Percentiles rank a stretch among this genome's conserved stretches.
Evolutionary conservation across 2,329 filamentous ascomycete species (phyloP).

Genomic region (Beauveria caledonica): DNA sequence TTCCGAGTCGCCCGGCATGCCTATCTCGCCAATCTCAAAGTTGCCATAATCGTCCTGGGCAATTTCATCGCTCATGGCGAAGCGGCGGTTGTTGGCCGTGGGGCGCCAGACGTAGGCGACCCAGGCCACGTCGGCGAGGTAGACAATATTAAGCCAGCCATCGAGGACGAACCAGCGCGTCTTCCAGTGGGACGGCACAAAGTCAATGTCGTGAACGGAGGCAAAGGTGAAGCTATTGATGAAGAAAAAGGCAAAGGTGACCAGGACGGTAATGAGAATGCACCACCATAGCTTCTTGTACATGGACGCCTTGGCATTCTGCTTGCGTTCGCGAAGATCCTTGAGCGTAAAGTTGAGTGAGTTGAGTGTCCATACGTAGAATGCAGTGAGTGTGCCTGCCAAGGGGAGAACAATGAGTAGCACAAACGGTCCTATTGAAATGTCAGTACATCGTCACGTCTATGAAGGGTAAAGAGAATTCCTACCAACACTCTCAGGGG

Average conservation of each 20-base stretch:
- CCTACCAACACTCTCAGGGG: slow-evolving; percentile 72
- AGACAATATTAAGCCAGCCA: slow-evolving; percentile 94
- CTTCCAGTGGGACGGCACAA: slow-evolving; percentile 95
- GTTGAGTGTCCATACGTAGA: slow-evolving; percentile 98
- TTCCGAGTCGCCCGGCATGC: slow-evolving; percentile 59
- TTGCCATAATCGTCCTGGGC: slow-evolving; percentile 93
- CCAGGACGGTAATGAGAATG: slow-evolving; percentile 81
- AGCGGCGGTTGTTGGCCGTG: slow-evolving; percentile 91
- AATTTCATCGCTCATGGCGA: slow-evolving; percentile 98
- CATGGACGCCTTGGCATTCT: slow-evolving; percentile 89
- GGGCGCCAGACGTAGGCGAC: slow-evolving; percentile 95
- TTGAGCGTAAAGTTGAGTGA: slow-evolving; percentile 92
- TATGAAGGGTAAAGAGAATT: background rate
- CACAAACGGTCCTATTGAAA: slow-evolving; percentile 63
- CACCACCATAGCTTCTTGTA: slow-evolving; percentile 99
- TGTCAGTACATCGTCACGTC: slow-evolving; percentile 16
- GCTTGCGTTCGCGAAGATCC: slow-evolving; percentile 88
- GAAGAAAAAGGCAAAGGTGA: slow-evolving; percentile 98
- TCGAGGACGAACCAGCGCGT: slow-evolving; percentile 95
- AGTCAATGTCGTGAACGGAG: slow-evolving; percentile 74
- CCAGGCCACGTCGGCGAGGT: slow-evolving; percentile 86
- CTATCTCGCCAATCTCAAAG: slow-evolving; percentile 91
- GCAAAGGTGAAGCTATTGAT: slow-evolving; percentile 95
- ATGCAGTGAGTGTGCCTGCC: slow-evolving; percentile 84
- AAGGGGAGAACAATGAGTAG: slow-evolving; percentile 89